Base-by-base conservation (phyloP, 2,329 filamentous ascomycete species). In the Aspergillus ibericus region DNA sequence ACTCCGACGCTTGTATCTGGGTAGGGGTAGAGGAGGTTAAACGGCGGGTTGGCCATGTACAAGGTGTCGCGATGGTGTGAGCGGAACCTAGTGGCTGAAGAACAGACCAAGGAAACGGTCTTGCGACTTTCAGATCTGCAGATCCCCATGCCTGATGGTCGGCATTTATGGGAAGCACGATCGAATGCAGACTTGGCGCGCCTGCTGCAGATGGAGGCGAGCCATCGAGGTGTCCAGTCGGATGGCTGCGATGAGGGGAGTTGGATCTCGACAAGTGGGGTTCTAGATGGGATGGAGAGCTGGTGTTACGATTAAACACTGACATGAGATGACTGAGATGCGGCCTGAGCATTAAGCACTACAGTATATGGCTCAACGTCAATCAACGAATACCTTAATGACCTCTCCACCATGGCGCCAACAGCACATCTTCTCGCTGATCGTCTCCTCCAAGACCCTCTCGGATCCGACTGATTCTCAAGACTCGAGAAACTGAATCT, bases 21-120 rank as follows among this genome's bases (percentile, higher is more conserved):
- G 48, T 63, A 4, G 56, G 63, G 1, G 58, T 70, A 1, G 68
- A 71, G 42, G 69, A 70, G 35, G 54, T 66, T 5, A 71, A 71
- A 48, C 62, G 63, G 1, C 66, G 61, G 56, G 1, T 25, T 70
- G 5, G 63, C 67, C 1, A 36, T 70, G 20, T 69, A 67, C 46
- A 68, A 65, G 46, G 35, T 69, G 2, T 61, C 47, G 18, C 50
- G 59, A 22, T 25, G 59, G 5, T 60, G 55, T 34, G 27, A 51
- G 4, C 12, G n/a, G 18, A 18, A 22, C 2, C 13, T 36, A 9
- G 42, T 18, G 25, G 16, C 1, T 8, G 29, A 18, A 2, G n/a
- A 2, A 2, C 12, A 2, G 22, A 18, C 20, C 5, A n/a, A 34
- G 15, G 36, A 25, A 8, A 25, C 50, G n/a, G 40, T 60, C 4